phyloP scores from a whole-genome alignment of 176 grass and related monocot genomes.

The Cocos nucifera region DNA sequence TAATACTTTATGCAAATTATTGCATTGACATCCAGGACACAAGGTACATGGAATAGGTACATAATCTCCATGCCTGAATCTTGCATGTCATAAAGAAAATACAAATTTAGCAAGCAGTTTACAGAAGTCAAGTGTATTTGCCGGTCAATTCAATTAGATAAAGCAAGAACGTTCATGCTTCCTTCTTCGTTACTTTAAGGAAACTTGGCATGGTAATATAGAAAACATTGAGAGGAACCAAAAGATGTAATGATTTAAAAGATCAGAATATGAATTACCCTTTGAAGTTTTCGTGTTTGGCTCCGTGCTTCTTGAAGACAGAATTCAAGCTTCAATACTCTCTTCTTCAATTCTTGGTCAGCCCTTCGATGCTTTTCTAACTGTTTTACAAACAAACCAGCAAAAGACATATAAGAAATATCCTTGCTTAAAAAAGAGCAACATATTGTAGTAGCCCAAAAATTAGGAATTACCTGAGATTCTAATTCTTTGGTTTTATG shows the following conservation, averaged over 20 bases:
- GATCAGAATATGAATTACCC: slow-evolving; percentile 32
- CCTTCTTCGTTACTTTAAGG: no score
- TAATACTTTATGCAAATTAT: no score
- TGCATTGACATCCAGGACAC: no score
- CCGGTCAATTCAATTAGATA: no score
- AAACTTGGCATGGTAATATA: neutral
- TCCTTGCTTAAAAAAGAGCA: no score
- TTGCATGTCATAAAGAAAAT: no score
- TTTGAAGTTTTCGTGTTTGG: slow-evolving; percentile 79
- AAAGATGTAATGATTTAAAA: neutral
- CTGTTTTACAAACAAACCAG: slow-evolving; percentile 22
- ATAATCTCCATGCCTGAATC: no score
- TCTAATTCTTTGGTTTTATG: slow-evolving; percentile 80
- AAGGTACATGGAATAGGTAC: no score
- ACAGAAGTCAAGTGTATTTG: no score
- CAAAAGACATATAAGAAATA: neutral
- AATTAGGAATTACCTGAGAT: slow-evolving; percentile 39
- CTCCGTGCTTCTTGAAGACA: slow-evolving; percentile 88
- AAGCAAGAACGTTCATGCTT: no score
- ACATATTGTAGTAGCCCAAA: neutral
- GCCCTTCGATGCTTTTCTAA: slow-evolving; percentile 69
- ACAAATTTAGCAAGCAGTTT: no score
- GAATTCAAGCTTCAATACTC: slow-evolving; percentile 89
- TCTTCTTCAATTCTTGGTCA: slow-evolving; percentile 87
- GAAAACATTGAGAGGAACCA: neutral